phyloP scores from a whole-genome alignment of 2,329 filamentous ascomycete species.

The Penicillium crustosum region DNA sequence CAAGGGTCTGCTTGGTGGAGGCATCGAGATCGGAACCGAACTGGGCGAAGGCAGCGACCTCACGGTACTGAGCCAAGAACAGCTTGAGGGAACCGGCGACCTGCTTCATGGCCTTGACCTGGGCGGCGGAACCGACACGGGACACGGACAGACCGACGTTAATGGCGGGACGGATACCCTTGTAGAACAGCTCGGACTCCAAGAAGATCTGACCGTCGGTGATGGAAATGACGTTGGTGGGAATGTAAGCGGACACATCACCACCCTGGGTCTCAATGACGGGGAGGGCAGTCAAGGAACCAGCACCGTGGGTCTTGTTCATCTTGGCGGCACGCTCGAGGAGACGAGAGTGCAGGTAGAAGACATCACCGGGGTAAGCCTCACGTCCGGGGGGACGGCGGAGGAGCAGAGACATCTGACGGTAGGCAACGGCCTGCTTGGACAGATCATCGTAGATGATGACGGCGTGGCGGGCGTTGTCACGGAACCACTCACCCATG shows the following conservation, averaged over 20 bases:
- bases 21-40: constrained; percentile 99
- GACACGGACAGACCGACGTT: constrained; percentile 99
- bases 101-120: constrained; percentile 99
- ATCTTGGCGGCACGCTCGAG: constrained; percentile 99
- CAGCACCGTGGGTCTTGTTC: constrained; percentile 90
- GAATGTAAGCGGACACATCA: constrained; percentile 99
- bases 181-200: constrained; percentile 99
- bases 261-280: constrained; percentile 99
- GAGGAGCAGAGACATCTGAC: constrained; percentile 98
- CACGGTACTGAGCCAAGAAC: constrained; percentile 99
- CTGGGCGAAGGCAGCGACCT: constrained; percentile 98
- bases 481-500: constrained; percentile 74
- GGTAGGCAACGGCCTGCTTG: constrained; percentile 97
- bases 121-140: constrained; percentile 98
- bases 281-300: constrained; percentile 94
- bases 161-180: constrained; percentile 99
- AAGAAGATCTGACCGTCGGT: constrained; percentile 99
- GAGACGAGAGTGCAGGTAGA: constrained; percentile 99
- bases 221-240: constrained; percentile 99
- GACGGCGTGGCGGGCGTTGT: constrained; percentile 83
- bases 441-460: constrained; percentile 93
- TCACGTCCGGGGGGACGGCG: constrained; percentile 98
- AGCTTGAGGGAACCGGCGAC: constrained; percentile 99
- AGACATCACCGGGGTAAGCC: constrained; percentile 98
- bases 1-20: constrained; percentile 96